Conservation (phyloP, 2,329 filamentous ascomycete species). For the Hypoxylon sp. region DNA sequence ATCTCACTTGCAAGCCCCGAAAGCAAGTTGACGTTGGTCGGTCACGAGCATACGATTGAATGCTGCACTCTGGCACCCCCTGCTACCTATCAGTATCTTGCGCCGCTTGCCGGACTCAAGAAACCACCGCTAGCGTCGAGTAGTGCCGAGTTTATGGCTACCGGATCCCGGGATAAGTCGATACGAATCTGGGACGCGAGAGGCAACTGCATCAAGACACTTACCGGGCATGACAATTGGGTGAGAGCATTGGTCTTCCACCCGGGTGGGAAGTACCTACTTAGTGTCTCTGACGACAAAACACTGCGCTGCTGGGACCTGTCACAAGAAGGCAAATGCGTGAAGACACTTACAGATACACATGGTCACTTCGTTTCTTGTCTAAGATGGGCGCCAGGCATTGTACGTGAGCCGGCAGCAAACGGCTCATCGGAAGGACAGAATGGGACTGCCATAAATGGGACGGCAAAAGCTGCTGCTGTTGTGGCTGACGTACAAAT, state of each 20-base stretch:
- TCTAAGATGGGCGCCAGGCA: constrained; percentile 84
- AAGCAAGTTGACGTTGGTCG: constrained; percentile 79
- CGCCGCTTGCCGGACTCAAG: constrained; percentile 81
- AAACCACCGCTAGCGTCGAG: constrained; percentile 78
- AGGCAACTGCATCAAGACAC: constrained; percentile 83
- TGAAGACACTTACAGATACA: constrained; percentile 79
- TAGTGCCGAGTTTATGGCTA: constrained; percentile 87
- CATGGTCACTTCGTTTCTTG: constrained; percentile 88
- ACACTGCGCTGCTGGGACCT: constrained; percentile 94
- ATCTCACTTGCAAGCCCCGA: constrained; percentile 73
- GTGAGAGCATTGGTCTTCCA: constrained; percentile 87
- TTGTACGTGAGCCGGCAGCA: constrained; percentile 66
- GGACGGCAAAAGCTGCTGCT: constrained; percentile 55
- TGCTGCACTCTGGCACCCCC: constrained; percentile 89
- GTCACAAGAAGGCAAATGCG: constrained; percentile 86
- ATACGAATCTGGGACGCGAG: constrained; percentile 90
- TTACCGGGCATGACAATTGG: constrained; percentile 95
- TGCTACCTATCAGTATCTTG: constrained; percentile 78
- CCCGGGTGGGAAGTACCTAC: constrained; percentile 87
- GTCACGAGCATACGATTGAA: constrained; percentile 86
- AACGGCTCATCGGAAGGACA: constrained; percentile 53
- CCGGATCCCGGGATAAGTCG: constrained; percentile 87
- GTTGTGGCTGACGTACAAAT: constrained; percentile 68
- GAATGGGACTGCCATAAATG: constrained; percentile 59
- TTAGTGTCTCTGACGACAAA: constrained; percentile 90